Percentiles rank a stretch among this genome's conserved stretches.
These are phyloP conservation scores for Raphanus hybrid DNA, from an alignment of 441 rosid species.

Conservation along the genomic window DNA sequence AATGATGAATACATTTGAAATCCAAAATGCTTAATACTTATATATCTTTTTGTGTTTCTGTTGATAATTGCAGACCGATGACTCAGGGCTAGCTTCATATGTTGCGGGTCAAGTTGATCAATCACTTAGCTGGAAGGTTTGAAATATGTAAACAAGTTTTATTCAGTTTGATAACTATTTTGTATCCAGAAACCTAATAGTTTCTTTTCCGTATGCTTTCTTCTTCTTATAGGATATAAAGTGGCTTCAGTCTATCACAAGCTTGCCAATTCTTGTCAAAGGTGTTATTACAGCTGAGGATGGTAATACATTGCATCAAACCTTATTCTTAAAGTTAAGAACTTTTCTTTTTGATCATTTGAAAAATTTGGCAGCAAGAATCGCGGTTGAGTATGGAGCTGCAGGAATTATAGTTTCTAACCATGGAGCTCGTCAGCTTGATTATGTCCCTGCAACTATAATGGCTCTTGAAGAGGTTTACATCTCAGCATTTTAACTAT, in stretches of 20 bases:
- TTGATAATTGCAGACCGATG: conserved; percentile 62
- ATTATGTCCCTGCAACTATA: conserved; percentile 91
- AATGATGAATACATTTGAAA: not conserved
- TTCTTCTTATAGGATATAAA: conserved; percentile 62
- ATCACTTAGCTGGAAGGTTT: conserved; percentile 50
- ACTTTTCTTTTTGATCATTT: not conserved
- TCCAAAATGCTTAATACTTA: not conserved
- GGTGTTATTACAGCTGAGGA: conserved; percentile 95
- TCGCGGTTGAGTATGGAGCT: conserved; percentile 80
- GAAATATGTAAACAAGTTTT: not conserved
- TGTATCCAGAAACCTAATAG: not conserved
- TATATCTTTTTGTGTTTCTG: not conserved
- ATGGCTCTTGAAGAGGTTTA: conserved; percentile 90
- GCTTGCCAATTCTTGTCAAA: conserved; percentile 88
- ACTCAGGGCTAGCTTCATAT: conserved; percentile 92
- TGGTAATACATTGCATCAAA: conserved; percentile 46
- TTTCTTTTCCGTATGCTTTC: not conserved
- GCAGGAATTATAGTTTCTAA: conserved; percentile 96
- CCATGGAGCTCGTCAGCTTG: conserved; percentile 98
- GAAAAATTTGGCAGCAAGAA: conserved; percentile 55
- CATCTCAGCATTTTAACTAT: not conserved
- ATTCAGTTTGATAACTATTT: not conserved
- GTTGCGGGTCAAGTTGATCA: conserved; percentile 85
- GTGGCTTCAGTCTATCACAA: conserved; percentile 95
- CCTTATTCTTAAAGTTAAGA: too few relatives aligned